Conservation (phyloP, 179 eudicot species). For the Gypsophila paniculata region DNA sequence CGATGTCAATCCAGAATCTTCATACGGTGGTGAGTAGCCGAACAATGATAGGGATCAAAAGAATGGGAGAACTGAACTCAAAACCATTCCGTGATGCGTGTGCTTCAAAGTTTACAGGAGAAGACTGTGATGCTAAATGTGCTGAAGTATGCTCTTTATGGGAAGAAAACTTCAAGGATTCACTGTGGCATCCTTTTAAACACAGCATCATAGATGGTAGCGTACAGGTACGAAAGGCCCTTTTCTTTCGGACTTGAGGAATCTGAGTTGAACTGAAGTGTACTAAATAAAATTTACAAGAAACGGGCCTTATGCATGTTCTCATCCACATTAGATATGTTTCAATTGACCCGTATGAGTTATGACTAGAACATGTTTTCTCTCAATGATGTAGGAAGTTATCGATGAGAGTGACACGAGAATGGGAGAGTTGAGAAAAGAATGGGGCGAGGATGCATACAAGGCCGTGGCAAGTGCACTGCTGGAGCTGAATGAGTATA, state of each 20-base stretch:
- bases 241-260: too few species aligned
- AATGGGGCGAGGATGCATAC: conserved; percentile 34
- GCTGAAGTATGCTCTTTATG: conserved; percentile 28
- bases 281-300: too few species aligned
- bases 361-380: neutral
- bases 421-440: conserved; percentile 30
- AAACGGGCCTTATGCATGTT: neutral
- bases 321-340: too few species aligned
- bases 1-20: conserved; percentile 9
- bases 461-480: conserved; percentile 32
- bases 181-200: conserved; percentile 33
- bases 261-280: too few species aligned
- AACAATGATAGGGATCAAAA: conserved; percentile 27
- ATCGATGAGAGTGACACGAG: conserved; percentile 35
- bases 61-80: conserved; percentile 28
- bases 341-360: neutral
- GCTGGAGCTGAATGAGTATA: conserved; percentile 30
- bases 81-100: conserved; percentile 30
- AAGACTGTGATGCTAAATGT: conserved; percentile 17
- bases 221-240: conserved; percentile 9
- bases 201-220: conserved; percentile 17
- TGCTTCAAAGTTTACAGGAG: conserved; percentile 19
- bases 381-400: neutral
- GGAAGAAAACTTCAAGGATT: conserved; percentile 26
- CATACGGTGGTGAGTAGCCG: conserved; percentile 21